Percentiles rank a stretch among this genome's conserved stretches.
These are phyloP conservation scores for Coniochaeta sp. DNA, from an alignment of 2,329 filamentous ascomycete species.

Conservation along the genomic window DNA sequence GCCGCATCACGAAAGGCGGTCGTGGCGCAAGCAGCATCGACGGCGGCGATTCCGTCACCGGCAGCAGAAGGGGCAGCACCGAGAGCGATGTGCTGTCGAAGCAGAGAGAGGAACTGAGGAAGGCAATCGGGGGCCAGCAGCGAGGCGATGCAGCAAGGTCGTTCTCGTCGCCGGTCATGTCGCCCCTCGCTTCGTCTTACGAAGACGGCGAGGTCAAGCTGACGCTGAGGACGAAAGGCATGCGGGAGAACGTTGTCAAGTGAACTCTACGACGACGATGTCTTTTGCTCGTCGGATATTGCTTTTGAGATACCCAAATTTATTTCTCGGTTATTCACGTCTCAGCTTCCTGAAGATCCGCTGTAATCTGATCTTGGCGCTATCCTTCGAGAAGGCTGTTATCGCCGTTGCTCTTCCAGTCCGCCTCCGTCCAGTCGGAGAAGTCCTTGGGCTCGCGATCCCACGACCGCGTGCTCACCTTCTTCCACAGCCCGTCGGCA, in stretches of 20 bases:
- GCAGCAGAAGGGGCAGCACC: slow-evolving; percentile 30
- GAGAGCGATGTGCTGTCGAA: slow-evolving; percentile 33
- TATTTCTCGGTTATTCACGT: not conserved
- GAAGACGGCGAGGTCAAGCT: slow-evolving; percentile 36
- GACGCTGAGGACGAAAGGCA: slow-evolving; percentile 47
- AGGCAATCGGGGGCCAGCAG: slow-evolving; percentile 22
- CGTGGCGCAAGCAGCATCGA: slow-evolving; percentile 24
- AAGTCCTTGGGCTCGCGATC: not conserved
- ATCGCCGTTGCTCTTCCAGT: not conserved
- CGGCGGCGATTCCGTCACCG: slow-evolving; percentile 14
- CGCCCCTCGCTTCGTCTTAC: slow-evolving; percentile 29
- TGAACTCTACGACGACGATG: not conserved
- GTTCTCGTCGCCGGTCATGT: not conserved
- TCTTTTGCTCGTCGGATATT: not conserved
- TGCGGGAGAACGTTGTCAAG: slow-evolving; percentile 32
- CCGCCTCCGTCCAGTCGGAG: not conserved
- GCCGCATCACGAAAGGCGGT: slow-evolving; percentile 31
- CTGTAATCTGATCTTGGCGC: not conserved
- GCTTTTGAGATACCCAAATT: slow-evolving; percentile 1
- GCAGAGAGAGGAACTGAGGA: slow-evolving; percentile 33
- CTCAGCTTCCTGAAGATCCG: not conserved
- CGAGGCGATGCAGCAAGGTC: slow-evolving; percentile 3
- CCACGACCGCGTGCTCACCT: not conserved
- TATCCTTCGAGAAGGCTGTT: not conserved
- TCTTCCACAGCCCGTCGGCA: not conserved